phyloP scores from a whole-genome alignment of 805 yeast genomes.

The Cyberlindnera mycetangii region DNA sequence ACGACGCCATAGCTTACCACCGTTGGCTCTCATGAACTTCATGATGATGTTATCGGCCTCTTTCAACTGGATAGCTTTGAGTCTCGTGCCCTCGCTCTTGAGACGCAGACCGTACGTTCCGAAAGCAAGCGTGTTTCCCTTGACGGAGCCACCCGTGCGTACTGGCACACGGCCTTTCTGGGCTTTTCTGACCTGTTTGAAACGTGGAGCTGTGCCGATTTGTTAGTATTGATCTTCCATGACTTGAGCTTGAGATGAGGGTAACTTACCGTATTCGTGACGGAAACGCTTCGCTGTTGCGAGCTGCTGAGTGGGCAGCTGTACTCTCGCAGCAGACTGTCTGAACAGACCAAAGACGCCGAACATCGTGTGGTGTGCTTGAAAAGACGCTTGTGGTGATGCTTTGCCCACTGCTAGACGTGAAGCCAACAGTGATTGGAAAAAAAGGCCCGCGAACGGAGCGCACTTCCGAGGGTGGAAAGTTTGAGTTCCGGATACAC shows the following conservation, averaged over 20 bases:
- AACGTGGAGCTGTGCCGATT: slow-evolving; percentile 26
- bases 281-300: slow-evolving; percentile 27
- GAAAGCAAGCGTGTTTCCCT: slow-evolving; percentile 78
- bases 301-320: slow-evolving; percentile 8
- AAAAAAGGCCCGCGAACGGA: not conserved
- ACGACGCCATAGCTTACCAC: slow-evolving; percentile 76
- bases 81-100: slow-evolving; percentile 81
- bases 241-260: not conserved
- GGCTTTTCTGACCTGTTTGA: slow-evolving; percentile 51
- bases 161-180: slow-evolving; percentile 94
- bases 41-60: slow-evolving; percentile 87
- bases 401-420: no score
- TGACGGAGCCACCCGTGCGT: slow-evolving; percentile 89
- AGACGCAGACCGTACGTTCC: slow-evolving; percentile 87
- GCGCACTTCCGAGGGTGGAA: no score
- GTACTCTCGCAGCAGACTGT: slow-evolving; percentile 13
- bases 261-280: slow-evolving; percentile 25
- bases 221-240: slow-evolving; percentile 1
- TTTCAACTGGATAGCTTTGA: slow-evolving; percentile 82
- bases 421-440: no score
- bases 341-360: slow-evolving; percentile 11
- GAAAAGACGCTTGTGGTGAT: no score
- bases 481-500: not conserved
- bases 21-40: slow-evolving; percentile 78
- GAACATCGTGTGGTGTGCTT: slow-evolving; percentile 6